phyloP scores from a whole-genome alignment of 352 stramenopile species.

The Phytophthora palmivora region DNA sequence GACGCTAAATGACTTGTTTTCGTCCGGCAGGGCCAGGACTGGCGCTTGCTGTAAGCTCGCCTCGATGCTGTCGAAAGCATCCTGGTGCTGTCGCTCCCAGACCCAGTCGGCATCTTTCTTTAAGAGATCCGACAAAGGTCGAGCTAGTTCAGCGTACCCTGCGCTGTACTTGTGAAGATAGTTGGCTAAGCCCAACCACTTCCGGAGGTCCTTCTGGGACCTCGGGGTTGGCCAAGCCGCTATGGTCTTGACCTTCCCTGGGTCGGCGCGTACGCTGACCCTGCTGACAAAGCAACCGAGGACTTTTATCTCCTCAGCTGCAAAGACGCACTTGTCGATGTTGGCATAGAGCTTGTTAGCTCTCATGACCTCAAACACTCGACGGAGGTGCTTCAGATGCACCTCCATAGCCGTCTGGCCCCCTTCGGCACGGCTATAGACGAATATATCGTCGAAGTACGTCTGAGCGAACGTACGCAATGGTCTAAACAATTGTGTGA shows the following conservation, averaged over 20 bases:
- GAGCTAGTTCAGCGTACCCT: neutral
- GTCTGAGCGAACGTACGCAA: neutral
- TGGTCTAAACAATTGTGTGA: no score
- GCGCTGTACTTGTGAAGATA: neutral
- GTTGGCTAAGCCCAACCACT: neutral
- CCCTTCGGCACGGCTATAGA: neutral
- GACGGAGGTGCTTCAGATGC: neutral
- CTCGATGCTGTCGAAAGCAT: neutral
- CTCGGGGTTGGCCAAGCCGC: neutral
- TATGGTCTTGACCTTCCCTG: neutral
- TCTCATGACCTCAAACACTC: neutral
- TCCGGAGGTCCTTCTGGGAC: neutral
- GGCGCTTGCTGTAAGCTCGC: neutral
- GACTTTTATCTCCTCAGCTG: neutral
- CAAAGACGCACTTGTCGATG: no score
- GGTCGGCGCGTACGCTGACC: neutral
- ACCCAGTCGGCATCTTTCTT: neutral
- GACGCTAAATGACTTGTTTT: neutral
- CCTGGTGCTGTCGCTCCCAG: no score
- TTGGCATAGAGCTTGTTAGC: no score
- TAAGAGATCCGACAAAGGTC: neutral
- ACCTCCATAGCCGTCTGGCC: neutral
- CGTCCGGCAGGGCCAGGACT: neutral
- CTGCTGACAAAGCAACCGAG: neutral
- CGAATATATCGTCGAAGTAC: neutral